phyloP scores from a whole-genome alignment of 2,329 filamentous ascomycete genomes.

The Nothomitra cinnamomea region DNA sequence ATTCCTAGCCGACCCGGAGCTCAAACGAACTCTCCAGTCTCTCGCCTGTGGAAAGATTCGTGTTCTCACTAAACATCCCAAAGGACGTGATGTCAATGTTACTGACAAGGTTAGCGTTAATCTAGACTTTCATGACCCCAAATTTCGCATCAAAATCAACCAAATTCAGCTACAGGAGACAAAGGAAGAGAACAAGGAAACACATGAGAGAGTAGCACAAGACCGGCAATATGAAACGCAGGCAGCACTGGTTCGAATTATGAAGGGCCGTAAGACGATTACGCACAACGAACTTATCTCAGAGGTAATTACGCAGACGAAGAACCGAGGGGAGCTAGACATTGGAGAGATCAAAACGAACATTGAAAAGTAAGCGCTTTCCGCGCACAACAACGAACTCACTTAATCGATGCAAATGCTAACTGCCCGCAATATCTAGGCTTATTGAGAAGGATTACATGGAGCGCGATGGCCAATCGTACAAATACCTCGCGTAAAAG shows the following conservation, averaged over 20 bases:
- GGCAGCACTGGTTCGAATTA: constrained; percentile 87
- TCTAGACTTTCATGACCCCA: constrained; percentile 55
- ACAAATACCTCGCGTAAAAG: constrained; percentile 49
- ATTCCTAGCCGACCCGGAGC: constrained; percentile 46
- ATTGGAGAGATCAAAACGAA: constrained; percentile 85
- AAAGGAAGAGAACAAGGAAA: constrained; percentile 83
- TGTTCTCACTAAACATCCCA: constrained; percentile 71
- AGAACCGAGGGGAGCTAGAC: constrained; percentile 70
- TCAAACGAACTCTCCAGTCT: constrained; percentile 83
- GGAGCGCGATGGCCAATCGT: constrained; percentile 54
- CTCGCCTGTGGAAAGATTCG: constrained; percentile 81
- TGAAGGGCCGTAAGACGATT: constrained; percentile 87
- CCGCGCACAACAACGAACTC: neutral
- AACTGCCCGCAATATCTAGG: constrained; percentile 25
- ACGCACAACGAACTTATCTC: constrained; percentile 73
- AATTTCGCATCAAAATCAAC: constrained; percentile 93
- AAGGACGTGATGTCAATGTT: constrained; percentile 58
- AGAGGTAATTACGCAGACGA: constrained; percentile 84
- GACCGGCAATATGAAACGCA: constrained; percentile 94
- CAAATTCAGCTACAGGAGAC: constrained; percentile 97
- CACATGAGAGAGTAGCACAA: constrained; percentile 73
- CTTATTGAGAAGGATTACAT: constrained; percentile 90
- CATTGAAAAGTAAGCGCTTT: constrained; percentile 65
- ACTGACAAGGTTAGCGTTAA: constrained; percentile 82
- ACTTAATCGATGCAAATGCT: neutral